Evolutionary conservation across 2,329 filamentous ascomycete genomes (phyloP).

Genomic region (Hypoxylon sp.): DNA sequence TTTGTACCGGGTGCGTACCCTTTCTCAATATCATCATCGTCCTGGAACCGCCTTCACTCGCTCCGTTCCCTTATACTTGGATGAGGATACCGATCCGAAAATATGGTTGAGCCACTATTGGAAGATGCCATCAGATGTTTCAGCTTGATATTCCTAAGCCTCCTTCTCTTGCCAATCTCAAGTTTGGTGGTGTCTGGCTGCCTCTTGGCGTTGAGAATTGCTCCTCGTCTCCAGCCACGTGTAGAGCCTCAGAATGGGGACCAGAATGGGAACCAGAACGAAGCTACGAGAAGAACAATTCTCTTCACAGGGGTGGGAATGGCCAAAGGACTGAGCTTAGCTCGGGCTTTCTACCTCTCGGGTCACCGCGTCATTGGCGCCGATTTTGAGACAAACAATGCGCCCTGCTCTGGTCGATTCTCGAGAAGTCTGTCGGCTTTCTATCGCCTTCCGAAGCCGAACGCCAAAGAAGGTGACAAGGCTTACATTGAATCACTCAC

Average conservation of each 20-base stretch:
- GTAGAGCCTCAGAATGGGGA: background rate
- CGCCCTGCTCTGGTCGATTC: conserved; percentile 62
- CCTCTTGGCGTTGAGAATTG: background rate
- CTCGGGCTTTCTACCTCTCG: conserved; percentile 68
- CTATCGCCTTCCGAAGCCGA: conserved; percentile 53
- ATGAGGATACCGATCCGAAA: background rate
- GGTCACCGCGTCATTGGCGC: conserved; percentile 77
- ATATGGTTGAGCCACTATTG: background rate
- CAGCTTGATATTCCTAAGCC: conserved; percentile 29
- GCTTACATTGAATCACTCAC: conserved; percentile 65
- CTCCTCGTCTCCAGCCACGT: background rate
- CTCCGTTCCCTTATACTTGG: background rate
- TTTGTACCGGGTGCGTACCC: no score
- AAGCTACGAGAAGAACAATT: conserved; percentile 53
- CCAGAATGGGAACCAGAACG: conserved; percentile 10
- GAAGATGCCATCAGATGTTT: conserved; percentile 23
- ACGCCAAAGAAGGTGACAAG: conserved; percentile 41
- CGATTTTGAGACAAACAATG: conserved; percentile 62
- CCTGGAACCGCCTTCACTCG: background rate
- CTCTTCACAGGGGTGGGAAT: conserved; percentile 78
- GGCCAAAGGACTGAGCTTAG: conserved; percentile 72
- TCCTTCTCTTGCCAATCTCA: conserved; percentile 34
- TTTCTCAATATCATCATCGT: background rate
- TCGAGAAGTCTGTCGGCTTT: conserved; percentile 65
- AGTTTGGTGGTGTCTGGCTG: conserved; percentile 1